Conservation (phyloP, 2,329 filamentous ascomycete species). For the Aspergillus versicolor region DNA sequence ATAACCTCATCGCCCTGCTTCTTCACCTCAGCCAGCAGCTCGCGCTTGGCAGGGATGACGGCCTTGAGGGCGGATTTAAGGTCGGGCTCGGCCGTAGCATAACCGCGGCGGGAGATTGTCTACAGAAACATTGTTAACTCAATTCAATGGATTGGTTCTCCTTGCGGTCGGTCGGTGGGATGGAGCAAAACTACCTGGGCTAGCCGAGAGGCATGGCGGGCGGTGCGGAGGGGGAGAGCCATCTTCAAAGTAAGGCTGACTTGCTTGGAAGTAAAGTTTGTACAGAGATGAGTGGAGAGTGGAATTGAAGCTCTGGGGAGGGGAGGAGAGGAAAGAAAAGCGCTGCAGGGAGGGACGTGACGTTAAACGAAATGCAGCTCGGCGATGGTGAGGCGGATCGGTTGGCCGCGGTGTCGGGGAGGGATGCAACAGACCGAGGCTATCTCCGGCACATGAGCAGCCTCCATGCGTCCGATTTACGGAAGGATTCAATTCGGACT, state of each 20-base stretch:
- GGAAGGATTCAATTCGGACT: background rate
- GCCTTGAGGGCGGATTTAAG: slow-evolving; percentile 83
- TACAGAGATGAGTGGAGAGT: background rate
- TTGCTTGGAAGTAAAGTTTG: background rate
- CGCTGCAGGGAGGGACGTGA: background rate
- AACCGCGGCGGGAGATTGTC: slow-evolving; percentile 26
- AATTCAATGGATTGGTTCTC: background rate
- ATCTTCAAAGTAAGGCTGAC: slow-evolving; percentile 16
- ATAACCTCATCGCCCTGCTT: slow-evolving; percentile 76
- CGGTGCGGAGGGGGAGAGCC: slow-evolving; percentile 33
- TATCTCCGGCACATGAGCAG: background rate
- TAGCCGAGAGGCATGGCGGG: slow-evolving; percentile 38
- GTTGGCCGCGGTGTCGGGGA: slow-evolving; percentile 14
- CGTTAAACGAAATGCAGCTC: background rate
- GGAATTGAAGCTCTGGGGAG: background rate
- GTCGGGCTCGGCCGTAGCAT: slow-evolving; percentile 74
- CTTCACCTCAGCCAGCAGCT: slow-evolving; percentile 93
- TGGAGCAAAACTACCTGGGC: slow-evolving; percentile 32
- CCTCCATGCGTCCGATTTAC: background rate
- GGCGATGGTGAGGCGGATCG: slow-evolving; percentile 4
- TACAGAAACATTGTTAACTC: background rate
- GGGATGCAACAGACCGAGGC: slow-evolving; percentile 6
- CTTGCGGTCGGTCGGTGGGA: background rate
- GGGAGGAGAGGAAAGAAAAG: slow-evolving; percentile 8
- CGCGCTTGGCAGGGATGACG: slow-evolving; percentile 86